Percentiles rank a stretch among this genome's conserved stretches.
phyloP scores from a whole-genome alignment of 1,284 basidiomycete species.

The Apiotrichum mycotoxinovorans region DNA sequence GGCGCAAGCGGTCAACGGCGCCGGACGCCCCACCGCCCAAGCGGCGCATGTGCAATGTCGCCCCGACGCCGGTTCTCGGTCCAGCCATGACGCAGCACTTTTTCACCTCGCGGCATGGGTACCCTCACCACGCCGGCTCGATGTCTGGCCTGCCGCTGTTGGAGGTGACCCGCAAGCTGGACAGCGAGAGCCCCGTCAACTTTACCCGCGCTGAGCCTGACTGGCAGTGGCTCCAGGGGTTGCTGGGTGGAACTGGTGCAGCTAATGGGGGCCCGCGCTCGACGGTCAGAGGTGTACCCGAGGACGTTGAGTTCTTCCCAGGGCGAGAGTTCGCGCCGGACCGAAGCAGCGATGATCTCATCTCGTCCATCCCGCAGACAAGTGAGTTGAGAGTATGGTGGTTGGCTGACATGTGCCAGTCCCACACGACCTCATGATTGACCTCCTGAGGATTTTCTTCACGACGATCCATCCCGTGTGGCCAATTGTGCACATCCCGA shows the following conservation, averaged over 20 bases:
- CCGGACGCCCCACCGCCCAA: background rate
- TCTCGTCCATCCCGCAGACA: constrained; percentile 4
- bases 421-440: constrained; percentile 12
- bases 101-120: constrained; percentile 12
- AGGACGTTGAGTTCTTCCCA: constrained; percentile 10
- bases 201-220: constrained; percentile 5
- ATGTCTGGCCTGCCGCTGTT: constrained; percentile 19
- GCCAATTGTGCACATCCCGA: constrained; percentile 21
- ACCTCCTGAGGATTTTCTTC: constrained; percentile 16
- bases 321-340: constrained; percentile 7
- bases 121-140: constrained; percentile 16
- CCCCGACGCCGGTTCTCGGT: background rate
- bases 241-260: constrained; percentile 3
- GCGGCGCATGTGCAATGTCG: background rate
- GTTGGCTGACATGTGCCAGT: background rate
- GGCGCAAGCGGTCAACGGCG: background rate
- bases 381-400: background rate
- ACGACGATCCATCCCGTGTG: constrained; percentile 16
- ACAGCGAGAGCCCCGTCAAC: background rate
- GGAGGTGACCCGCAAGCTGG: constrained; percentile 4
- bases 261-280: background rate
- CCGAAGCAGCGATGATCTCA: constrained; percentile 3
- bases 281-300: background rate
- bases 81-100: constrained; percentile 11
- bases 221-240: constrained; percentile 18